These are phyloP conservation scores for Pichia sp. DNA, from an alignment of 1,139 yeast species.

Conservation along the genomic window DNA sequence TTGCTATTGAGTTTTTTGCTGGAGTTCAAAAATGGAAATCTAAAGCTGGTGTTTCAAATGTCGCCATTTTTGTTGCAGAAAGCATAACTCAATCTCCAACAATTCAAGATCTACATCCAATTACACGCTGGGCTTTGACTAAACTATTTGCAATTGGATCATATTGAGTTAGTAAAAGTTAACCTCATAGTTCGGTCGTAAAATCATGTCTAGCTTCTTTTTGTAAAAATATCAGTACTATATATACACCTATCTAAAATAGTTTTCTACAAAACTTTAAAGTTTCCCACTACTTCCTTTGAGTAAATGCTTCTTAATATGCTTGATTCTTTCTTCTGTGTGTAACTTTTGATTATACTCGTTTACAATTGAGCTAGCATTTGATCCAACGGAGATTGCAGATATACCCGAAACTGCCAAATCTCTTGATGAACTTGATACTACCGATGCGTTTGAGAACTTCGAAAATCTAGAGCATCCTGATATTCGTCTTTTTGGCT, in stretches of 20 bases:
- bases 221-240: not conserved
- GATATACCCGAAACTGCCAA: conserved; percentile 9
- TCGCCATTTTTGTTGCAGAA: conserved; percentile 10
- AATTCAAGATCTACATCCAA: conserved; percentile 26
- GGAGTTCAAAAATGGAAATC: conserved; percentile 48
- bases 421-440: conserved; percentile 2
- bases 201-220: too few species aligned
- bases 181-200: too few species aligned
- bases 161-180: too few species aligned
- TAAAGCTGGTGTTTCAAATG: conserved; percentile 19
- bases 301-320: conserved; percentile 26
- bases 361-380: conserved; percentile 14
- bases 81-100: conserved; percentile 16
- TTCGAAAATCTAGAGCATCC: conserved; percentile 3
- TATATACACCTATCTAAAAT: not conserved
- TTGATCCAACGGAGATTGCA: conserved; percentile 4
- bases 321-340: conserved; percentile 26
- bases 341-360: conserved; percentile 22
- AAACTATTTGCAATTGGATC: conserved; percentile 24
- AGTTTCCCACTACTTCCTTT: conserved; percentile 13
- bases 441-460: conserved; percentile 4
- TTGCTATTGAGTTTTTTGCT: conserved; percentile 66
- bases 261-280: not conserved
- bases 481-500: conserved; percentile 3
- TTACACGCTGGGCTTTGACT: conserved; percentile 25